Percentiles rank a stretch among this genome's conserved stretches.
Conservation (phyloP, 2,329 filamentous ascomycete genomes). For the Ophiostoma novo-ulmi region DNA sequence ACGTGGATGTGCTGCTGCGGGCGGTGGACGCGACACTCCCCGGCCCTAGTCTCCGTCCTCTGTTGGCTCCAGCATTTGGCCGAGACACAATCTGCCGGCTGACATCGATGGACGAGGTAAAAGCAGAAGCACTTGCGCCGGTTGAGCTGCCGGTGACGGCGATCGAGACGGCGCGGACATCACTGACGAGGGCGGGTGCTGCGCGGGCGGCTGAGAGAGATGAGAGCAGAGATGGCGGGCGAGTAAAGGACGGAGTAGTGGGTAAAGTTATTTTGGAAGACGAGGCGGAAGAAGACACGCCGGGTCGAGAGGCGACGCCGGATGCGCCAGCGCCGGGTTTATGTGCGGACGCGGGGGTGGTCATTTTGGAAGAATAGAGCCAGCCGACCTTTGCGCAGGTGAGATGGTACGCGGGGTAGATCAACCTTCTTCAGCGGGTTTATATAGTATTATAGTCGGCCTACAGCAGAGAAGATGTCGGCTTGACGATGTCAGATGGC, state of each 20-base stretch:
- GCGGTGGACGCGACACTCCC: conserved; percentile 8
- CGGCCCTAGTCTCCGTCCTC: neutral
- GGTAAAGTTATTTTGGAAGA: neutral
- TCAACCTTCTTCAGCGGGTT: neutral
- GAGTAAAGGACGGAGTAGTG: neutral
- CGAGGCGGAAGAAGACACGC: neutral
- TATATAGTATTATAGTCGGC: neutral
- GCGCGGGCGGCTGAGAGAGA: conserved; percentile 15
- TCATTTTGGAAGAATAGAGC: neutral
- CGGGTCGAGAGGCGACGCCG: neutral
- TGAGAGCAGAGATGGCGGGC: conserved; percentile 12
- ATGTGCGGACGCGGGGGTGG: conserved; percentile 1
- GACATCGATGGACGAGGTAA: neutral
- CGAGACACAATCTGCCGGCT: neutral
- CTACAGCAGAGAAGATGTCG: neutral
- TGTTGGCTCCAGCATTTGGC: neutral
- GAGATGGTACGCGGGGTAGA: neutral
- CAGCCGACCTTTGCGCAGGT: no score
- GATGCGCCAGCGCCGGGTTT: conserved; percentile 6
- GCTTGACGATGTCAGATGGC: conserved; percentile 4
- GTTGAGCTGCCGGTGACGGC: neutral
- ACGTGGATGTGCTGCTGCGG: neutral
- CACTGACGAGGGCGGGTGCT: conserved; percentile 18
- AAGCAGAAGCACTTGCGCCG: neutral
- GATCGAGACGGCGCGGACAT: conserved; percentile 16